Evolutionary conservation across 2,329 filamentous ascomycete species (phyloP), one percentile per base, ranked within the genome.

Genomic region (Diaporthe vexans): DNA sequence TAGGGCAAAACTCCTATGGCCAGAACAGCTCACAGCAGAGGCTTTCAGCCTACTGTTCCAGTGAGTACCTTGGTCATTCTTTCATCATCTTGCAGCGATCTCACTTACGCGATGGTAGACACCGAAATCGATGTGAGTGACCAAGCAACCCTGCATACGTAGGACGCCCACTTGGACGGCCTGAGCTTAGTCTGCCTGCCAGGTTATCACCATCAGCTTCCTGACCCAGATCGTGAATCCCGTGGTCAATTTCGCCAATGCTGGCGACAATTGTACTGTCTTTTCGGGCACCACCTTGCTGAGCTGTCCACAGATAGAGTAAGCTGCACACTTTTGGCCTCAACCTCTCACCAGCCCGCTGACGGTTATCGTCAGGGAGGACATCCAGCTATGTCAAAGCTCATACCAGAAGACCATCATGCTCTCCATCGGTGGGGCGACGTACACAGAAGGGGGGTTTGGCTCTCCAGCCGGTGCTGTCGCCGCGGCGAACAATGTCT

Each of bases 371-470:
- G 1, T 5, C 13, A 86, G 85, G 77, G 83, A 82, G 54, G 88
- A 90, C 76, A 90, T 90, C 77, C 82, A 84, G 74, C 79, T 86
- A 13, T 95, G 93, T 82, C 93, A 95, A 81, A 77, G 82, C 19
- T 83, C 81, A 7, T 84, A 90, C 75, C 89, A 89, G 76, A 95
- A 95, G 83, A 94, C 92, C 1, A 91, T 95, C 77, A 81, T 94
- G 58, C 86, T 95, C 13, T 94, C 93, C 3, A 86, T 95, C 58
- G 93, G 93, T 24, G 93, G 94, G 43, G 90, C 90, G 3, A 92
- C 91, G 1, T 94, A 94, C 81, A 90, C 85, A 24, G 91, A 94
- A 80, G 92, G 91, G 43, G 92, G 92, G 35, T 94, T 94, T 84
- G 79, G 82, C 51, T 88, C 86, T n/a, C 77, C 84, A 1, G 76